Base-by-base conservation (phyloP, 2,329 filamentous ascomycete species). In the Dryadomyces quercus-mongolicae region DNA sequence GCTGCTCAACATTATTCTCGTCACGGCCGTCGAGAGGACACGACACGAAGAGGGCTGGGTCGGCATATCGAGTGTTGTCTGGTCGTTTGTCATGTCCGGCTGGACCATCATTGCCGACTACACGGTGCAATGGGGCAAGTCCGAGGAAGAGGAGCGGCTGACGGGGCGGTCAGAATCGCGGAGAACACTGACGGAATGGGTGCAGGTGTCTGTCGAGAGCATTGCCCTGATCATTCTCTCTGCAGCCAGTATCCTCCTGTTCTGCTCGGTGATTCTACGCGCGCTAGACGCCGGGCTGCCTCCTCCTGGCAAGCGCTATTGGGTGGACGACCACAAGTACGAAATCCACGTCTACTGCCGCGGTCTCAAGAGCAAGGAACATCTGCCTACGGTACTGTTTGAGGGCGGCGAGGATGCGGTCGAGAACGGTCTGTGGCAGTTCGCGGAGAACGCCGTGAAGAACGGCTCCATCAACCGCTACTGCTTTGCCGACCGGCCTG, bases 401-500 rank as follows among this genome's bases (percentile, higher is more conserved):
- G 92, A 97, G 66, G 88, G 83, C 2, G 91, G 88, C 18, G 88
- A 94, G 63, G 73, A 79, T 21, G 84, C 92, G 0, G 84, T 89
- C 16, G 90, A 95, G 66, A 74, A 86, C 61, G 82, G 85, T 7
- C 76, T 98, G 54, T 86, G 90, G 71, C 78, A 84, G 53, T 88
- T 95, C 71, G 87, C 89, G 12, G 81, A 90, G 56, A 76, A 82
- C 54, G 83, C 86, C 1, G 74, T 90, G 59, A 75, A 81, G 59
- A 93, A 93, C 62, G 88, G 88, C 43, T 87, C 85, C 48, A 93
- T 98, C 62, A 74, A 76, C 54, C 83, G 92, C 56, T 97, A 95
- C 71, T 98, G 93, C 75, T 96, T 95, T 68, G 91, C 88, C 66
- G 93, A 98, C 66, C 85, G 93, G 21, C 93, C 93, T 1, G 93